These are phyloP conservation scores for Aphanomyces invadans DNA, from an alignment of 352 stramenopile species.

Conservation along the genomic window DNA sequence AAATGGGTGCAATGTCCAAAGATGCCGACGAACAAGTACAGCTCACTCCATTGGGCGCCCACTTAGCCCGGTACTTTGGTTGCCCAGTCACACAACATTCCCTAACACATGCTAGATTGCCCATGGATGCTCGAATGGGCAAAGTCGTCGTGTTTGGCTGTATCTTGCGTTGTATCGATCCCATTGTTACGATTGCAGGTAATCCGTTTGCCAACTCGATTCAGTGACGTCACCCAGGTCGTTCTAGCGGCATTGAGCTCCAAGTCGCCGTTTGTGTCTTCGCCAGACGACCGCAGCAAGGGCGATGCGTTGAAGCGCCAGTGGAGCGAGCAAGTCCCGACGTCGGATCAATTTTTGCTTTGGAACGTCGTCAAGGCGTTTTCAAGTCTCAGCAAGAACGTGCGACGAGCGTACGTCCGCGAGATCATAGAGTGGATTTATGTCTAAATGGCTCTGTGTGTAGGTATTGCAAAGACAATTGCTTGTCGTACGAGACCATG, in stretches of 20 bases:
- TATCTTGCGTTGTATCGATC: slow-evolving; percentile 76
- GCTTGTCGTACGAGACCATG: slow-evolving; percentile 82
- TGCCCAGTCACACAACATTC: no score
- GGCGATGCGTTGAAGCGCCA: slow-evolving; percentile 60
- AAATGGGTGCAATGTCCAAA: slow-evolving; percentile 79
- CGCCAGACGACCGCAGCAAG: slow-evolving; percentile 46
- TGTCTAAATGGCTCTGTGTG: no score
- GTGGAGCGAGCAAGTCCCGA: slow-evolving; percentile 43
- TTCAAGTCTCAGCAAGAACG: slow-evolving; percentile 20
- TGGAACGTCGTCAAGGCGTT: slow-evolving; percentile 79
- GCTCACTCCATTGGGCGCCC: slow-evolving; percentile 48
- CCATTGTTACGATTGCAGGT: slow-evolving; percentile 73
- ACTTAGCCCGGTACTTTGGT: slow-evolving; percentile 16
- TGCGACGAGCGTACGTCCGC: slow-evolving; percentile 43
- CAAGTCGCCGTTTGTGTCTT: slow-evolving; percentile 73
- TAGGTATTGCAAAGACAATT: slow-evolving; percentile 57
- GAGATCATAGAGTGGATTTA: no score
- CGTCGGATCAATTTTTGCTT: slow-evolving; percentile 73
- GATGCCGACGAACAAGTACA: slow-evolving; percentile 30
- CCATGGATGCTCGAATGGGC: slow-evolving; percentile 76
- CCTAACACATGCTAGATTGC: slow-evolving; percentile 58
- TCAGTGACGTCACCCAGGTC: no score
- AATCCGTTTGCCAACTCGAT: slow-evolving; percentile 62
- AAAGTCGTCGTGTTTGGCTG: slow-evolving; percentile 86
- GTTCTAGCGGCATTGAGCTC: slow-evolving; percentile 26